Base-by-base conservation (phyloP, 2,329 filamentous ascomycete genomes). In the Ceratocystis harringtonii region DNA sequence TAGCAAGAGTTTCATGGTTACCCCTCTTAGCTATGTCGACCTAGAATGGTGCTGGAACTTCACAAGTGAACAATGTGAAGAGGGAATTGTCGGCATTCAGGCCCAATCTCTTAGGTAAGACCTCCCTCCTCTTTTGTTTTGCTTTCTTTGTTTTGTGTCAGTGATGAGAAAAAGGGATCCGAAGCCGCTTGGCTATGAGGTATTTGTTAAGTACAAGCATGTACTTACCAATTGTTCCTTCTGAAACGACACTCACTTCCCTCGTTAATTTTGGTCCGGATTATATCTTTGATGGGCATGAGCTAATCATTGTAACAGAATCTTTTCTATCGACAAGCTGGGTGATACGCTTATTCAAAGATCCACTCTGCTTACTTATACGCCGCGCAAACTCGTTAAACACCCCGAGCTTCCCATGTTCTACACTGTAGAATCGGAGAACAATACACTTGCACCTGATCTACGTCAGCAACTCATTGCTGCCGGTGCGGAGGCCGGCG, bases 11-110 rank as follows among this genome's bases (percentile, higher is more conserved):
- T 96, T 96, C 72, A 90, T 95, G 76, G 86, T 97, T 70, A 96
- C 92, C 0, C 94, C 95, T 0, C 77, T 99, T 36, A 90, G 89
- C 74, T 96, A 95, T 71, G 85, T 87, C 64, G 86, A 88, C 50
- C 82, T 99, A 32, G 91, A 96, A 74, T 96, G 90, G 80, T 92
- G 89, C 2, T 96, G 92, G 87, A 96, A 94, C 71, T 97, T 99
- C 73, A 92, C 89, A 74, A 96, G 92, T 72, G 90, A 96, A 73
- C 89, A 96, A 74, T 96, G 92, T 71, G 85, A 88, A 55, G 89
- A 96, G 76, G 92, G 92, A 65, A 92, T 96, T 80, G 92, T 96
- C 64, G 92, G 91, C 68, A 92, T 96, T 68, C 89, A 95, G 76
- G 90, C 86, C 61, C 88, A 92, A 74, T 94, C 90, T 73, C 76